Conservation (phyloP, 495 filamentous ascomycete species). For the Astrocystis sublimbata region DNA sequence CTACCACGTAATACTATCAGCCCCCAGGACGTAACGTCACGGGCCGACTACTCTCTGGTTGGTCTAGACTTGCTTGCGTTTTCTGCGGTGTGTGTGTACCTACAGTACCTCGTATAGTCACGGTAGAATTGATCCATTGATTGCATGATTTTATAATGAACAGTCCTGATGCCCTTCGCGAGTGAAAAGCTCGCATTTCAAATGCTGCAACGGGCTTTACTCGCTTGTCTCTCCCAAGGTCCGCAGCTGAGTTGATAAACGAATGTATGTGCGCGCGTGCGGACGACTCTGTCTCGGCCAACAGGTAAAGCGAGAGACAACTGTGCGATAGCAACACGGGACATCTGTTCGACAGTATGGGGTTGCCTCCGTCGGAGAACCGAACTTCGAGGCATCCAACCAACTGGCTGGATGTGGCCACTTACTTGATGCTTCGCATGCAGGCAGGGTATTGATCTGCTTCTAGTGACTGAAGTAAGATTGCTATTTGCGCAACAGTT, state of each 20-base stretch:
- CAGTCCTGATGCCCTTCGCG: not conserved
- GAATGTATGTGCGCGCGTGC: not conserved
- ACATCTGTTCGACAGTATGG: not conserved
- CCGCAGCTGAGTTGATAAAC: not conserved
- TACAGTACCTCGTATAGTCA: conserved; percentile 11
- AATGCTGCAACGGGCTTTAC: not conserved
- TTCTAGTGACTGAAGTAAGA: not conserved
- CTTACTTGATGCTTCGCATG: not conserved
- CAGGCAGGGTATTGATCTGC: not conserved
- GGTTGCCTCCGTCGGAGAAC: not conserved
- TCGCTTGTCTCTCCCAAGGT: not conserved
- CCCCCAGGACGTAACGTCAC: not conserved
- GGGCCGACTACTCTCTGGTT: conserved; percentile 1
- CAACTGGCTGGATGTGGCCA: not conserved
- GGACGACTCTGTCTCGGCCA: not conserved
- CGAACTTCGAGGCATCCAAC: not conserved
- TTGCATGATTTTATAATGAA: not conserved
- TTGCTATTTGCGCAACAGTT: not conserved
- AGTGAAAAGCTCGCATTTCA: not conserved
- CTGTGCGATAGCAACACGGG: not conserved
- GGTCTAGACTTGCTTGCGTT: not conserved
- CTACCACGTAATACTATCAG: not conserved
- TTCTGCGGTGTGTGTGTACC: conserved; percentile 14
- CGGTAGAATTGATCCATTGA: conserved; percentile 1
- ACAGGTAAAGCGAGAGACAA: not conserved